Percentiles rank a stretch among this genome's conserved stretches.
These are phyloP conservation scores for Pyrus hybrid DNA, from an alignment of 331 rosid species.

Conservation along the genomic window DNA sequence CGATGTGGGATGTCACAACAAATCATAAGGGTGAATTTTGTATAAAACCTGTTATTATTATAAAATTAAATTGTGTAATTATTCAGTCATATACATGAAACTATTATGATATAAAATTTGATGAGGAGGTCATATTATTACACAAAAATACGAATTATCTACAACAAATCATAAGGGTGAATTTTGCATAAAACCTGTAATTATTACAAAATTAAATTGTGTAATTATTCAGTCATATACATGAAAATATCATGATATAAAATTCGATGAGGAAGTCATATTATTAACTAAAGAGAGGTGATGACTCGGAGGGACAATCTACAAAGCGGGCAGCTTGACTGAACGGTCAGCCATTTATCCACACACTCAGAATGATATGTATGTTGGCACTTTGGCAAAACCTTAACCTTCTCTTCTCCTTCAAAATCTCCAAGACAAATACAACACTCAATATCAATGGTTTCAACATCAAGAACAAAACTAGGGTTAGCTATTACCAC, in stretches of 20 bases:
- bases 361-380: constrained; percentile 40
- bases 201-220: no score
- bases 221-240: no score
- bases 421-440: constrained; percentile 2
- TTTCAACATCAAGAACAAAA: background rate
- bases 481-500: background rate
- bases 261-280: background rate
- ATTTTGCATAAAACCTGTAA: no score
- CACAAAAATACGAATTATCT: no score
- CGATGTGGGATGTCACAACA: no score
- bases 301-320: constrained; percentile 30
- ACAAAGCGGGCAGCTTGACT: constrained; percentile 47
- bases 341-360: constrained; percentile 32
- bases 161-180: no score
- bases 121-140: background rate
- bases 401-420: constrained; percentile 33
- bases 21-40: no score
- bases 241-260: no score
- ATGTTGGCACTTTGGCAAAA: constrained; percentile 34
- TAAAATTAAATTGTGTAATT: no score
- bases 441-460: background rate
- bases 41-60: no score
- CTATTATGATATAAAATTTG: background rate
- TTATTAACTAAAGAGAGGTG: background rate
- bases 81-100: no score